A percentile compares a stretch with the other conserved stretches of the same genome.
These are phyloP conservation scores for Aspergillus chevalieri DNA, from an alignment of 2,329 filamentous ascomycete species.

Conservation along the genomic window DNA sequence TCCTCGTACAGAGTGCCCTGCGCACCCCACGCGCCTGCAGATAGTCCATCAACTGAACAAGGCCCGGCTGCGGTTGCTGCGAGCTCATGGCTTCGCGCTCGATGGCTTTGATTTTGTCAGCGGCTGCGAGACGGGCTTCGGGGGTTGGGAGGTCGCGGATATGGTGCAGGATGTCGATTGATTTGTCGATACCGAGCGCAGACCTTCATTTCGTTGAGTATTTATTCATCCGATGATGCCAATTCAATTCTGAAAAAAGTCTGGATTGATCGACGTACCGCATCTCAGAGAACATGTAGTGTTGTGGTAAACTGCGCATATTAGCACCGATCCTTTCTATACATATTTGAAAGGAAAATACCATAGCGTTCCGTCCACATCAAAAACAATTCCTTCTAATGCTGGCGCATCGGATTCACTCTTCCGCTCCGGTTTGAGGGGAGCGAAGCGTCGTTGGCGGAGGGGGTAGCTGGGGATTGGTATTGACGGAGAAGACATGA, in stretches of 20 bases:
- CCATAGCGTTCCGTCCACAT: constrained; percentile 94
- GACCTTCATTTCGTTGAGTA: constrained; percentile 20
- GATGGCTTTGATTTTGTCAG: constrained; percentile 68
- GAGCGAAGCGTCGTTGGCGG: constrained; percentile 44
- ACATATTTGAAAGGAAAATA: constrained; percentile 29
- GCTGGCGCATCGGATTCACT: constrained; percentile 30
- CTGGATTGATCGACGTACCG: constrained; percentile 37
- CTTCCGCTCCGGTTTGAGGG: constrained; percentile 35
- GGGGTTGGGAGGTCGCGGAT: constrained; percentile 65
- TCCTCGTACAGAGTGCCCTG: constrained; percentile 88
- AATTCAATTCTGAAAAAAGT: background rate
- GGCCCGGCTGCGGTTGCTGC: constrained; percentile 76
- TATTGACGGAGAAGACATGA: constrained; percentile 17
- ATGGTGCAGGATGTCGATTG: constrained; percentile 80
- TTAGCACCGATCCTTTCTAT: constrained; percentile 8
- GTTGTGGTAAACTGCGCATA: constrained; percentile 68
- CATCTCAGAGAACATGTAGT: constrained; percentile 94
- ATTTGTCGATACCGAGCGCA: constrained; percentile 65
- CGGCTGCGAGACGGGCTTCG: constrained; percentile 56
- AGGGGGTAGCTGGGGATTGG: constrained; percentile 14
- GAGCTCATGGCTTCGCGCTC: constrained; percentile 73
- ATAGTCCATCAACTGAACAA: constrained; percentile 72
- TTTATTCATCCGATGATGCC: background rate
- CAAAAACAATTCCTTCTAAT: constrained; percentile 66
- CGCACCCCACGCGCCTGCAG: constrained; percentile 60